Evolutionary conservation across 441 rosid species (phyloP).

Genomic region (Pelargonium australe): DNA sequence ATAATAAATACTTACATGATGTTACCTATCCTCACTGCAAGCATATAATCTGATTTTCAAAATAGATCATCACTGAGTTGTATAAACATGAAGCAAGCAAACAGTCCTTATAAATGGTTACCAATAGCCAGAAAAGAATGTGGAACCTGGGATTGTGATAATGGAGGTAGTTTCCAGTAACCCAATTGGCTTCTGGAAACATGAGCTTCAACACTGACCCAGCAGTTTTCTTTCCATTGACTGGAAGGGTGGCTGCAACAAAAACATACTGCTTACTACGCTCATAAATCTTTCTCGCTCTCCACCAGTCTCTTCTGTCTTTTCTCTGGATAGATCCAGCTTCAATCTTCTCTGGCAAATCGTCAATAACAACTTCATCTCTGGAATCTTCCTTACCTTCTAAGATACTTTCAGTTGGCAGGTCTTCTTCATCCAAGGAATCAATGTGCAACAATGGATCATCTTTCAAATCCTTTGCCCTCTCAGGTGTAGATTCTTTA

Average conservation of each 20-base stretch:
- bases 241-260: constrained; percentile 91
- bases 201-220: constrained; percentile 74
- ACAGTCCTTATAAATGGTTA: neutral
- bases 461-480: constrained; percentile 24
- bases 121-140: neutral
- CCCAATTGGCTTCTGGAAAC: constrained; percentile 87
- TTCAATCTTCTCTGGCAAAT: constrained; percentile 24
- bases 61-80: too few relatives aligned
- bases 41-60: too few relatives aligned
- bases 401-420: constrained; percentile 27
- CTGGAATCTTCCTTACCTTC: constrained; percentile 40
- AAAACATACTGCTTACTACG: constrained; percentile 89
- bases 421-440: constrained; percentile 22
- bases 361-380: constrained; percentile 28
- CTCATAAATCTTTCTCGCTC: constrained; percentile 57
- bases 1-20: too few relatives aligned
- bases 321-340: constrained; percentile 24
- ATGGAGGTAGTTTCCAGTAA: constrained; percentile 87
- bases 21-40: too few relatives aligned
- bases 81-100: neutral
- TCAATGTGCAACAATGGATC: constrained; percentile 24
- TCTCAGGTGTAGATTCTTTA: constrained; percentile 26
- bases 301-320: constrained; percentile 57
- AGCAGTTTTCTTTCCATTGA: constrained; percentile 87
- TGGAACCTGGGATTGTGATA: constrained; percentile 82